Percentiles rank a stretch among this genome's conserved stretches.
phyloP scores from a whole-genome alignment of 352 stramenopile species.

The Globisporangium perplexum region DNA sequence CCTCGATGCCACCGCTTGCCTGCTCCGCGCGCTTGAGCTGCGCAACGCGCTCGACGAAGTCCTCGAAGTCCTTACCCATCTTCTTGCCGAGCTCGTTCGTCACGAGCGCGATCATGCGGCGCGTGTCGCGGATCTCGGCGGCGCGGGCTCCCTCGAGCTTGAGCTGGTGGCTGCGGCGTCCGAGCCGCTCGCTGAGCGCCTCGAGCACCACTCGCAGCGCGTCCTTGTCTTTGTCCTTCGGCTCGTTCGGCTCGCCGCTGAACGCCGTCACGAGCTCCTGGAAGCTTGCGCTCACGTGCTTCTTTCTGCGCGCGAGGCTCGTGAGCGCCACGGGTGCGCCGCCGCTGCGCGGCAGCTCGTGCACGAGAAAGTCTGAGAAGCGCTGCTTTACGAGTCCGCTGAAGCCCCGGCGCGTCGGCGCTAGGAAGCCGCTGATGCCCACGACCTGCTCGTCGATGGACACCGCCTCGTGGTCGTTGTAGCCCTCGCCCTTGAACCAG shows the following conservation, averaged over 20 bases:
- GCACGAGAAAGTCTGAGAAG: constrained; percentile 83
- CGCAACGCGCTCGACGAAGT: constrained; percentile 64
- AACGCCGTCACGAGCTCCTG: constrained; percentile 38
- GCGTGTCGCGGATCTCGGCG: constrained; percentile 39
- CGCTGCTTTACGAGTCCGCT: constrained; percentile 72
- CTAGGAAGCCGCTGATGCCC: constrained; percentile 52
- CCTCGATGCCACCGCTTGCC: constrained; percentile 5
- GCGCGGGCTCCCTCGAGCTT: constrained; percentile 21
- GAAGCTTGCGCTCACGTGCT: constrained; percentile 22
- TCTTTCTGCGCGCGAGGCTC: constrained; percentile 32
- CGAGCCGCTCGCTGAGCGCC: constrained; percentile 8
- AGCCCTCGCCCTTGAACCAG: constrained; percentile 56
- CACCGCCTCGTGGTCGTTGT: constrained; percentile 57
- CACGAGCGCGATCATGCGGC: constrained; percentile 46
- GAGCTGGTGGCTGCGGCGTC: constrained; percentile 2
- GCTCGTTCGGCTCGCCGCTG: constrained; percentile 5
- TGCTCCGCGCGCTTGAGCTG: constrained; percentile 22
- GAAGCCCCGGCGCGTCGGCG: constrained; percentile 34
- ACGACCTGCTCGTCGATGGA: constrained; percentile 60
- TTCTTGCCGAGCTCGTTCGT: constrained; percentile 48
- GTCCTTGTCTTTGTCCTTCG: not conserved
- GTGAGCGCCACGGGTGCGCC: constrained; percentile 28
- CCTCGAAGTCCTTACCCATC: constrained; percentile 67
- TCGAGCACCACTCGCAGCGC: constrained; percentile 22
- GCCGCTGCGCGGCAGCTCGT: constrained; percentile 36